Base-by-base conservation (phyloP, 495 filamentous ascomycete genomes). In the Terfezia boudieri region DNA sequence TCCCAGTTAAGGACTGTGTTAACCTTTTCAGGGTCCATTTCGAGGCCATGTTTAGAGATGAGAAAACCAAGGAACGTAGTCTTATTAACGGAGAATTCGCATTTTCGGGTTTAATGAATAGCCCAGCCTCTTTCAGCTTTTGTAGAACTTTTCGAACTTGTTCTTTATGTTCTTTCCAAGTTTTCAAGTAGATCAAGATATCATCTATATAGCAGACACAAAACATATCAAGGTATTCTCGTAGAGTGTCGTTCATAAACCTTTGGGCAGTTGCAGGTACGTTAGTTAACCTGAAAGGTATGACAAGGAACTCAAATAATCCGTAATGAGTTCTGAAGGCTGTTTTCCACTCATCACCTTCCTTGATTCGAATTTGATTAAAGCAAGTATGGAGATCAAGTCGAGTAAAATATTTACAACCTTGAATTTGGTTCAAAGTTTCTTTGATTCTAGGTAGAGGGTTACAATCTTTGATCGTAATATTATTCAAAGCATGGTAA, bases 351-450 rank as follows among this genome's bases (percentile, higher is more conserved):
- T 62, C 36, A 5, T 62, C 20, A 6, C 52, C 55, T 36, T 61
- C 36, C 1, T 2, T 26, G 11, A 62, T 60, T 8, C 53, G 3
- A 8, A 55, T 51, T 6, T 10, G 7, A 41, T 55, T 53, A 7
- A 14, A 48, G 12, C 14, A 14, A 14, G 7, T 4, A 2, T 20
- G 41, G 41, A 48, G 12, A 7, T 48, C 51, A 2, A 53, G 23
- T 1, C 16, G 26, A 36, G 51, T 20, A 8, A 71, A 75, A 22
- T 64, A 60, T 49, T 59, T 67, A 0, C 54, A 54, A 10, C 54
- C 52, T 9, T 22, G 41, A 8, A 61, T 11, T 0, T 49, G 6
- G 12, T 56, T 10, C 2, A 58, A 12, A 0, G 57, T 56, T 53
- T 58, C 59, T 9, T 37, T 32, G 17, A 56, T 52, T 8, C 55